phyloP scores from a whole-genome alignment of 139 green algal species.

The Diplosphaera chodatii region DNA sequence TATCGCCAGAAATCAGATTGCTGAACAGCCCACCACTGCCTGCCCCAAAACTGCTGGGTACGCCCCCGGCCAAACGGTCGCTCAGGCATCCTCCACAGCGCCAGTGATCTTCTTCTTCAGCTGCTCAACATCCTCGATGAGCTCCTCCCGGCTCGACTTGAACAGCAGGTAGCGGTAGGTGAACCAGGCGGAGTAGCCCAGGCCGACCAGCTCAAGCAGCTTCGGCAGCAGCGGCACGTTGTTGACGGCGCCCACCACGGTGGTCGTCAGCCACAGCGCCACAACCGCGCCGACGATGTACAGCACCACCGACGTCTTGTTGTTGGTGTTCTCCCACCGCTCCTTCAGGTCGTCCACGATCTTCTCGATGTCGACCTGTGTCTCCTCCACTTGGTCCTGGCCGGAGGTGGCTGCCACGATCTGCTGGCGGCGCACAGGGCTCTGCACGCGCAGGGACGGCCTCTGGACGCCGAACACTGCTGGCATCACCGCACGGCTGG shows the following conservation, averaged over 20 bases:
- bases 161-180: slow-evolving; percentile 98
- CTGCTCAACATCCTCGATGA: slow-evolving; percentile 84
- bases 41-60: too few species aligned
- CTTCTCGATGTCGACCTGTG: slow-evolving; percentile 48
- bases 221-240: slow-evolving; percentile 93
- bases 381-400: slow-evolving; percentile 11
- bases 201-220: slow-evolving; percentile 94
- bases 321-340: slow-evolving; percentile 82
- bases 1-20: too few species aligned
- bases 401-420: background rate
- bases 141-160: slow-evolving; percentile 91
- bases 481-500: background rate
- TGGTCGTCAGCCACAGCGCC: slow-evolving; percentile 81
- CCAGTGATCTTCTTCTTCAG: slow-evolving; percentile 81
- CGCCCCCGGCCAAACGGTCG: too few species aligned
- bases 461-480: background rate
- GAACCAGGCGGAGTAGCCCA: slow-evolving; percentile 96
- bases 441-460: background rate
- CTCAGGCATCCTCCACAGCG: too few species aligned
- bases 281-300: slow-evolving; percentile 80
- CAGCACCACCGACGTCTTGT: slow-evolving; percentile 83
- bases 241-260: slow-evolving; percentile 89
- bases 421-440: background rate
- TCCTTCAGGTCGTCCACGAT: slow-evolving; percentile 69
- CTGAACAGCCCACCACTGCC: too few species aligned